These are phyloP conservation scores for Antarctomyces pellizariae DNA, from an alignment of 495 filamentous ascomycete species.

Conservation along the genomic window DNA sequence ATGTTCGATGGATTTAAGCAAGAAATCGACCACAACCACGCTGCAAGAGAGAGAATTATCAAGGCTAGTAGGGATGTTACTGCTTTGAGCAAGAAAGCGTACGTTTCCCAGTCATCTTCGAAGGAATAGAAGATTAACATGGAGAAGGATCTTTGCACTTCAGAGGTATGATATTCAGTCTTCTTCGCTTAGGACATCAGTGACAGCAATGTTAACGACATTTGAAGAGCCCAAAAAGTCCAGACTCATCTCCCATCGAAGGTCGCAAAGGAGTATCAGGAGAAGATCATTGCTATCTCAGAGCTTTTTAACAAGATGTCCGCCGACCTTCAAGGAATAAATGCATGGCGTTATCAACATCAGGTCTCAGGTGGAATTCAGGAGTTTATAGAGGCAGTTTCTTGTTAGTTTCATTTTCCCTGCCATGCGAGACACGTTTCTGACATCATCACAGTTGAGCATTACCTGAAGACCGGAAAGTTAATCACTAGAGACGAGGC, in stretches of 20 bases:
- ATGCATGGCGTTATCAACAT: conserved; percentile 58
- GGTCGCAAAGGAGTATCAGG: conserved; percentile 38
- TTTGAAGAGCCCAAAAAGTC: conserved; percentile 35
- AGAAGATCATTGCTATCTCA: conserved; percentile 40
- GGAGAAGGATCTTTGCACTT: conserved; percentile 63
- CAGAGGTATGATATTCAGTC: conserved; percentile 38
- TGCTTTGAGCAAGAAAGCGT: conserved; percentile 93
- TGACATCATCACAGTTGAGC: conserved; percentile 33
- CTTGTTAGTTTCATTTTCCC: conserved; percentile 3
- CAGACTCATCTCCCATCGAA: conserved; percentile 35
- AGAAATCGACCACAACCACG: conserved; percentile 86
- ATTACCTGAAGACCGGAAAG: conserved; percentile 60
- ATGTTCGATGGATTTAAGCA: conserved; percentile 72
- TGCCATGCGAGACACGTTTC: background rate
- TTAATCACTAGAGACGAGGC: conserved; percentile 45
- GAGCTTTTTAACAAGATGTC: conserved; percentile 40
- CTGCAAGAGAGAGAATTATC: conserved; percentile 69
- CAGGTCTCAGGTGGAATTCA: conserved; percentile 63
- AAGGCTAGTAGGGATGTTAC: conserved; percentile 84
- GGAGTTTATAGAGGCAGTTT: conserved; percentile 73
- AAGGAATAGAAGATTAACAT: conserved; percentile 1
- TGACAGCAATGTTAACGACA: conserved; percentile 4
- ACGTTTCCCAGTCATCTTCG: conserved; percentile 9
- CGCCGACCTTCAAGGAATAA: conserved; percentile 50
- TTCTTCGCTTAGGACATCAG: conserved; percentile 1